These are phyloP conservation scores for Rhizopus delemar DNA, from an alignment of 371 early-diverging fungal species.

Conservation along the genomic window DNA sequence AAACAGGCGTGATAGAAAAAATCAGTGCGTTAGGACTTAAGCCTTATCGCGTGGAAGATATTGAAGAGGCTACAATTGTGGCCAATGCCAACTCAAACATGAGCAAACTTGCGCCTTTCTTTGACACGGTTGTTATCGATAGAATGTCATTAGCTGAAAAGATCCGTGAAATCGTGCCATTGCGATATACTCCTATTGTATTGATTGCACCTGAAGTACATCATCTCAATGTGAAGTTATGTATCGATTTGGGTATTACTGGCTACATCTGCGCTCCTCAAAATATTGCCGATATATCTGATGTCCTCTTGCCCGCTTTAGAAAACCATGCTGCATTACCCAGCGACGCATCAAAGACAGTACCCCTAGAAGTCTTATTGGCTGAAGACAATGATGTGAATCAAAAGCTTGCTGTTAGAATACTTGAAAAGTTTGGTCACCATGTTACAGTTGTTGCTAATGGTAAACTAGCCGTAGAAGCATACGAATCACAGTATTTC, in stretches of 20 bases:
- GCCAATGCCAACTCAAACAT: slow-evolving; percentile 28
- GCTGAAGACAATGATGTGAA: slow-evolving; percentile 87
- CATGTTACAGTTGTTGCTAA: slow-evolving; percentile 71
- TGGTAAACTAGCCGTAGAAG: slow-evolving; percentile 75
- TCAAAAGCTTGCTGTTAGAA: slow-evolving; percentile 75
- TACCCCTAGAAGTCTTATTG: slow-evolving; percentile 68
- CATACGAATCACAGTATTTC: slow-evolving; percentile 57
- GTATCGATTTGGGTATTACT: slow-evolving; percentile 66
- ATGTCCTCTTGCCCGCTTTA: slow-evolving; percentile 67
- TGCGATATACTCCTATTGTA: slow-evolving; percentile 69
- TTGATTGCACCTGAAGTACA: slow-evolving; percentile 50
- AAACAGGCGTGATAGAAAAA: slow-evolving; percentile 31
- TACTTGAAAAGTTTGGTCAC: slow-evolving; percentile 75
- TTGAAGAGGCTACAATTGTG: slow-evolving; percentile 45
- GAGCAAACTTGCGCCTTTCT: slow-evolving; percentile 37
- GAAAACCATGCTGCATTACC: slow-evolving; percentile 67
- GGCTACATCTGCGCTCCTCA: slow-evolving; percentile 65
- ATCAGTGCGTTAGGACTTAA: slow-evolving; percentile 44
- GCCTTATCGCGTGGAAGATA: slow-evolving; percentile 41
- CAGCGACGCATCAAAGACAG: slow-evolving; percentile 52
- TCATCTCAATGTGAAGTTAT: slow-evolving; percentile 58
- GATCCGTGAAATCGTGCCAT: slow-evolving; percentile 50
- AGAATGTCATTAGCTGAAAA: slow-evolving; percentile 57
- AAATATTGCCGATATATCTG: slow-evolving; percentile 61
- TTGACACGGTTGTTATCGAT: slow-evolving; percentile 62